Conservation (phyloP, 176 grass and related monocot species). For the Raddia guianensis region DNA sequence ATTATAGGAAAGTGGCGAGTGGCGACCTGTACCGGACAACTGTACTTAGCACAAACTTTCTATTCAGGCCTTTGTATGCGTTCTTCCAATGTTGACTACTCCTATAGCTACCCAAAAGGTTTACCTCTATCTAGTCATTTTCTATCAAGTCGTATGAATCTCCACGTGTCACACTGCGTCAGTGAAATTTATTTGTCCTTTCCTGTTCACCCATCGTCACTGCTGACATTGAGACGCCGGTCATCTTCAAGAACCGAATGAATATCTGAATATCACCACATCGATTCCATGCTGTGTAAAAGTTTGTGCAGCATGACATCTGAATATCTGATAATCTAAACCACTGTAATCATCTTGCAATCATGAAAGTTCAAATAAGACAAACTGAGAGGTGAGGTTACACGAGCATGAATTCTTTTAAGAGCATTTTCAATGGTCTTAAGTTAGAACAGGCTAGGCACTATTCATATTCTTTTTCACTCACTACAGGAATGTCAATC, state of each 20-base stretch:
- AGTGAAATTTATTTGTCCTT: neutral
- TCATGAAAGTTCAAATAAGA: neutral
- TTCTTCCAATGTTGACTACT: neutral
- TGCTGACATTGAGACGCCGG: neutral
- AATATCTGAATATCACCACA: neutral
- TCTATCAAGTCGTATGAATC: neutral
- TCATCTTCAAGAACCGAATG: neutral
- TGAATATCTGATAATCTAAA: neutral
- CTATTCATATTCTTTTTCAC: no score
- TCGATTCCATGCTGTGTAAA: neutral
- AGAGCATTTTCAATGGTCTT: no score
- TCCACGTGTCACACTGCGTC: neutral
- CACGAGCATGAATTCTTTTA: neutral
- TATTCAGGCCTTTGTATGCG: neutral
- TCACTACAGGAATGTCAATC: no score
- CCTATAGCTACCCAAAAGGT: neutral
- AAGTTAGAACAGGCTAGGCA: no score
- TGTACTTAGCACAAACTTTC: neutral
- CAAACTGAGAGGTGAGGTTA: neutral
- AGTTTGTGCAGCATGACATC: neutral
- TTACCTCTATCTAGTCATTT: neutral
- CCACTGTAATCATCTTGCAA: neutral
- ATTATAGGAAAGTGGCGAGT: neutral
- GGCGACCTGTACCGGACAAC: conserved; percentile 8
- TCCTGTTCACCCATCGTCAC: neutral